Base-by-base conservation (phyloP, 495 filamentous ascomycete genomes). In the Cairneyella variabilis region DNA sequence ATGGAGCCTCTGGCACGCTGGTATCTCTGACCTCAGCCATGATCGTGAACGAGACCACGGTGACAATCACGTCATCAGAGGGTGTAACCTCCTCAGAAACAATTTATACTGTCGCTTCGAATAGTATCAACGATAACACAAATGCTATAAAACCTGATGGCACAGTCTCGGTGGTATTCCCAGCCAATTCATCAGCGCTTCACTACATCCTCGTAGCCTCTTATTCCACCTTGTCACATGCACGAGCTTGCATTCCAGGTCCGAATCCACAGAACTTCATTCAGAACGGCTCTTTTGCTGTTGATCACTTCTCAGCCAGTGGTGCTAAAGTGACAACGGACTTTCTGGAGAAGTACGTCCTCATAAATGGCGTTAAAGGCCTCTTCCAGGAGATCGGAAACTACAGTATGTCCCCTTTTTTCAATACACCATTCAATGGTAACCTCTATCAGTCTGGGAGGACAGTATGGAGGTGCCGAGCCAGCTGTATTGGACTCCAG, bases 241-340 rank as follows among this genome's bases (percentile, higher is more conserved):
- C 60, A 53, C 69, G n/a, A n/a, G n/a, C n/a, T n/a, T n/a, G 43
- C 53, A 49, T 18, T 56, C 62, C 55, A 22, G 48, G 25, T 1
- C n/a, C 45, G 7, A 21, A 57, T 10, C 48, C 66, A 6, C 28
- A 58, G 18, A 64, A 57, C 0, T 66, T 70, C 47, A 68, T 61
- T 14, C 66, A 71, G 23, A 77, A 77, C 48, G 77, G 77, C 1
- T 76, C 73, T 0, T 77, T 65, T 58, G 63, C 64, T 4, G 75
- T 76, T 7, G 77, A 80, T 55, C 77, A 80, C 48, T 79, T 72
- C 42, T 71, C 66, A 45, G 57, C 65, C 8, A 43, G 38, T 0
- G 77, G 77, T 17, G 76, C 76, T 1, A 57, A 71, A 53, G 62
- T 65, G 1, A 56, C 65, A 2, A 75, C 64, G 3, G 62, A 70